Percentiles rank a stretch among this genome's conserved stretches.
Conservation (phyloP, 805 yeast species). For the Barnettozyma siamensis region DNA sequence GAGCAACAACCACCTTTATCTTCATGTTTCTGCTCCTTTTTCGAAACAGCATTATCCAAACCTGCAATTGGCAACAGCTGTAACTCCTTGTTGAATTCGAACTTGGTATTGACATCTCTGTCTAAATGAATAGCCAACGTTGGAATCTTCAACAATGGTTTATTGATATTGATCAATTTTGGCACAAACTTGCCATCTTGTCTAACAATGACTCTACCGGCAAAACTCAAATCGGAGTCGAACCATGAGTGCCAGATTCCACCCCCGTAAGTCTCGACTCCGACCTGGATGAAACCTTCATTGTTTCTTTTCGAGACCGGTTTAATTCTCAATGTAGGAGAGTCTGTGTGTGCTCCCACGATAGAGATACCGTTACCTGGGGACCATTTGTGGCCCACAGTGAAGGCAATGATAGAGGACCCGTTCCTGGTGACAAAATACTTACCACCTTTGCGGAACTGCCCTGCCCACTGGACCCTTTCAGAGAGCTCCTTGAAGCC, state of each 20-base stretch:
- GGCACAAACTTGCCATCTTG: slow-evolving; percentile 50
- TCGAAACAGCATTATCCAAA: slow-evolving; percentile 32
- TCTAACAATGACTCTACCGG: slow-evolving; percentile 81
- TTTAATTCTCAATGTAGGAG: slow-evolving; percentile 84
- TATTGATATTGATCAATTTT: slow-evolving; percentile 69
- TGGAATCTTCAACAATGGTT: slow-evolving; percentile 86
- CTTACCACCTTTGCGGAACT: slow-evolving; percentile 49
- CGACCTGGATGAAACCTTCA: slow-evolving; percentile 83
- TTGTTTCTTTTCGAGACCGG: slow-evolving; percentile 68
- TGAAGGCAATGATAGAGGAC: slow-evolving; percentile 83
- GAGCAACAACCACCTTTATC: slow-evolving; percentile 38
- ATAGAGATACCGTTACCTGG: slow-evolving; percentile 83
- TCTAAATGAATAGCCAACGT: slow-evolving; percentile 90
- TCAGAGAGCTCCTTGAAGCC: slow-evolving; percentile 76
- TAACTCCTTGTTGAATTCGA: slow-evolving; percentile 85
- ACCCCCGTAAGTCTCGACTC: slow-evolving; percentile 94
- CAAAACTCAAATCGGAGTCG: slow-evolving; percentile 85
- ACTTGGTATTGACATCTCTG: slow-evolving; percentile 67
- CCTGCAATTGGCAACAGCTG: slow-evolving; percentile 87
- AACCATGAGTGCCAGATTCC: slow-evolving; percentile 97
- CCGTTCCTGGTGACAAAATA: slow-evolving; percentile 88
- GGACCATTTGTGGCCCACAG: slow-evolving; percentile 63
- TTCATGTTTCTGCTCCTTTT: slow-evolving; percentile 11
- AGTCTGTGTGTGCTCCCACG: slow-evolving; percentile 95
- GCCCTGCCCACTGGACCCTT: slow-evolving; percentile 60